Evolutionary conservation across 495 filamentous ascomycete species (phyloP), one percentile per base, ranked within the genome.

Genomic region (Pyrenopolyporus hunteri): DNA sequence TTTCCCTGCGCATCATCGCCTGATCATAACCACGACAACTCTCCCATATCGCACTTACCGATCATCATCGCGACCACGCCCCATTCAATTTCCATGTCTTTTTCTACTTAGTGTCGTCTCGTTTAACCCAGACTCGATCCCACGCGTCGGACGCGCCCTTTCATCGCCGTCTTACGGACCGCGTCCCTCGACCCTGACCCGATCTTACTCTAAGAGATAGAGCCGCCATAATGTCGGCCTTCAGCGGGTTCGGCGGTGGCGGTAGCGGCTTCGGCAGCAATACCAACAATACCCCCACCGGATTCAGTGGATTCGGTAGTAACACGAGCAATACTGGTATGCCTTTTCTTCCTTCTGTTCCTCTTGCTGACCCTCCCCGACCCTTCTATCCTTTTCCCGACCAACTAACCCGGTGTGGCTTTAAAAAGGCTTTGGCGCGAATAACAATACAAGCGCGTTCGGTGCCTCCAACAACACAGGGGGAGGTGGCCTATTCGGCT

Each of bases 251-350:
- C 40, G 68, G 68, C 20, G 42, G 35, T 35, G 59, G 65, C 36
- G 57, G 65, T 45, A 59, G 79, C 66, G 73, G 74, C 58, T 73
- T 78, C 57, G 71, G 72, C 16, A 79, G 76, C 72, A 77, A 82
- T 64, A 64, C 65, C 40, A 83, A 84, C 67, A 75, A 81, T 32
- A 76, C 81, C 58, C 80, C 78, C 49, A 77, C 77, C 59, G 82
- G 78, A 52, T 88, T 81, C 63, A 73, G 72, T 45, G 78, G 78
- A 16, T 80, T 73, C 29, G 68, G 73, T 67, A 58, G 32, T 57
- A 70, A 51, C 40, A 42, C 58, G 6, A 13, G 32, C 59, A 68
- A 65, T 28, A 65, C 70, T 36, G 74, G 74, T 60, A 66, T 37
- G 60, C 46, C 57, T 47, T 60, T 43, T 47, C 23, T 11, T 53